Percentiles rank a stretch among this genome's conserved stretches.
Evolutionary conservation across 495 filamentous ascomycete species (phyloP).

Genomic region (Extremus antarcticus): DNA sequence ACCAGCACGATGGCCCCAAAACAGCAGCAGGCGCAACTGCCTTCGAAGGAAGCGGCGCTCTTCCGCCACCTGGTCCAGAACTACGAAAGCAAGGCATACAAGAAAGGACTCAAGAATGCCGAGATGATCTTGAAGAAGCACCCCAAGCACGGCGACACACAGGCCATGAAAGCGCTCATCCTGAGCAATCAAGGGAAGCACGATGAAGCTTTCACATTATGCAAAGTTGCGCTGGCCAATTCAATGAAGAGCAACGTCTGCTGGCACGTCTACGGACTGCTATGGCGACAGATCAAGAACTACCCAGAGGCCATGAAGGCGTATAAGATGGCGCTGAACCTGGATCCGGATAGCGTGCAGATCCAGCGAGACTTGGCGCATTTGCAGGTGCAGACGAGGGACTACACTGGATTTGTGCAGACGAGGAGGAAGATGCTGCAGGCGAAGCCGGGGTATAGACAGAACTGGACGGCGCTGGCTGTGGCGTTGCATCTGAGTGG

Average conservation of each 20-base stretch:
- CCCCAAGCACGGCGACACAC: constrained; percentile 93
- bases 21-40: constrained; percentile 64
- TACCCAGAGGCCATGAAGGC: constrained; percentile 98
- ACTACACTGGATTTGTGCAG: constrained; percentile 86
- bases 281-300: constrained; percentile 88
- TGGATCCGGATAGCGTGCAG: constrained; percentile 85
- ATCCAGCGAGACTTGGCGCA: constrained; percentile 90
- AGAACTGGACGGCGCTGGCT: constrained; percentile 93
- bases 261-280: constrained; percentile 98
- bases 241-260: constrained; percentile 99
- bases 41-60: constrained; percentile 80
- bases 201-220: constrained; percentile 86
- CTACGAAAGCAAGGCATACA: constrained; percentile 98
- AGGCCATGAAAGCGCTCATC: constrained; percentile 97
- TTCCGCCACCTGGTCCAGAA: constrained; percentile 88
- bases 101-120: constrained; percentile 85
- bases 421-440: constrained; percentile 78
- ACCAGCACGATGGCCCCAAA: constrained; percentile 6
- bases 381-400: constrained; percentile 92
- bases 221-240: constrained; percentile 78
- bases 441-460: constrained; percentile 60
- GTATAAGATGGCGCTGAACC: constrained; percentile 83
- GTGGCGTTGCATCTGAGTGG: constrained; percentile 85
- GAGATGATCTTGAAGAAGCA: constrained; percentile 90
- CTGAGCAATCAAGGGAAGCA: constrained; percentile 82